These are phyloP conservation scores for Botrytis porri DNA, from an alignment of 2,329 filamentous ascomycete species.

Conservation along the genomic window DNA sequence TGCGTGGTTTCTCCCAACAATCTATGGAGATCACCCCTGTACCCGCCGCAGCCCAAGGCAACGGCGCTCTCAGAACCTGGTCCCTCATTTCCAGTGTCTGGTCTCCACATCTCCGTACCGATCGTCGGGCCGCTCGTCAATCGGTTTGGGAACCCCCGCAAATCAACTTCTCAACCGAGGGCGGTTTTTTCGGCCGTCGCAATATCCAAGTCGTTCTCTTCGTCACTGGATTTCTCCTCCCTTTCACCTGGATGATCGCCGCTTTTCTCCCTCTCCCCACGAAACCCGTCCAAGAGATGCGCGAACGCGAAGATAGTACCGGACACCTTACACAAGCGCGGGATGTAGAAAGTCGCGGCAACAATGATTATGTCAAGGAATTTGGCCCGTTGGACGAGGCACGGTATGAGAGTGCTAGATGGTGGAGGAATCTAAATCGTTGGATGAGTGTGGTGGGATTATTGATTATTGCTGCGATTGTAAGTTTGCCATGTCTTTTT, in stretches of 20 bases:
- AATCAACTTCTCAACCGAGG: slow-evolving; percentile 60
- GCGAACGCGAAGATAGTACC: slow-evolving; percentile 44
- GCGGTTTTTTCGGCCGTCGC: slow-evolving; percentile 59
- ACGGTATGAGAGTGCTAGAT: slow-evolving; percentile 53
- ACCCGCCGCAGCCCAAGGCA: slow-evolving; percentile 22
- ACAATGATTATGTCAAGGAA: slow-evolving; percentile 32
- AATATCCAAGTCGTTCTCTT: slow-evolving; percentile 76
- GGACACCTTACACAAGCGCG: slow-evolving; percentile 21
- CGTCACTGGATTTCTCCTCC: slow-evolving; percentile 73
- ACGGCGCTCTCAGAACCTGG: slow-evolving; percentile 41
- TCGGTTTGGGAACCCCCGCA: slow-evolving; percentile 74
- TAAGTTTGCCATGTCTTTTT: slow-evolving; percentile 39
- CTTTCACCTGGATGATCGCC: slow-evolving; percentile 78
- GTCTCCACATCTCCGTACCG: slow-evolving; percentile 69
- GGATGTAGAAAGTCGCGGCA: not conserved
- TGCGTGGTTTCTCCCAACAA: slow-evolving; percentile 26
- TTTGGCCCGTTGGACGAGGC: slow-evolving; percentile 37
- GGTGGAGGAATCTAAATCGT: slow-evolving; percentile 63
- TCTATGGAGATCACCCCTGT: slow-evolving; percentile 48
- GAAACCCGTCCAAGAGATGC: slow-evolving; percentile 51
- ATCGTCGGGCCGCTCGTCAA: slow-evolving; percentile 55
- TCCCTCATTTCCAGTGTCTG: slow-evolving; percentile 61
- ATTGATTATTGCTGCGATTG: slow-evolving; percentile 52
- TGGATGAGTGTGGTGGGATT: slow-evolving; percentile 58
- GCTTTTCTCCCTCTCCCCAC: slow-evolving; percentile 69